Base-by-base conservation (phyloP, 1,284 basidiomycete species). In the Cutaneotrichosporon sp. region DNA sequence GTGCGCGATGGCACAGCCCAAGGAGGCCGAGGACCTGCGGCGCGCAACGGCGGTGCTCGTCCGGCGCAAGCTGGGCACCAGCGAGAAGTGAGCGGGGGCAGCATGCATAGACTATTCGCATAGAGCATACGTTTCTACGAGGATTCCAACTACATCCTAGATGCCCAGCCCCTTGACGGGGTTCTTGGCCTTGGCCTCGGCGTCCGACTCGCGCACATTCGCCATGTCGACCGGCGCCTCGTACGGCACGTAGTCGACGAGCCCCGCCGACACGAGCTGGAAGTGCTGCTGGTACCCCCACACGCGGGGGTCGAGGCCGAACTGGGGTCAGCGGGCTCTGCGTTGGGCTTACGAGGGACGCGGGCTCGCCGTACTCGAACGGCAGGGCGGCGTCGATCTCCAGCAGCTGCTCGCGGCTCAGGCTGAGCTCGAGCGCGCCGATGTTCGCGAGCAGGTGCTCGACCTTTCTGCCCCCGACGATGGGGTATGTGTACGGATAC, bases 11-110 rank as follows among this genome's bases (percentile, higher is more conserved):
- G 90, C 94, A 0, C 89, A 86, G 64, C 74, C 80, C 7, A 87
- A 89, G 61, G 95, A 98, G 79, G 81, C 84, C 1, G 81, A 85
- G 59, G 85, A 88, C 13, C 79, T 97, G 56, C 81, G 87, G 69
- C 86, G 83, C 47, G 95, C 93, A 69, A 85, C 87, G 0, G 85
- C 87, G 3, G 88, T 92, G 1, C 82, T 95, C 42, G 77, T 93
- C 65, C 84, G 86, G 52, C 81, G 90, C 29, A 71, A 54, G 57
- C 42, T 43, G 3, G 62, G 16, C 38, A 42, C 38, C n/a, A 42
- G 34, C 34, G 34, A 8, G 46, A 47, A 24, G 10, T 4, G 9
- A 9, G 29, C 5, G 29, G 9, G 22, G 43, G 43, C 43, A 14
- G 36, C 36, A 14, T 16, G 43, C 43, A 20, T 45, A 45, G 29